Percentiles rank a stretch among this genome's conserved stretches.
Evolutionary conservation across 1,139 yeast species (phyloP).

Genomic region (Taiozyma sp.): DNA sequence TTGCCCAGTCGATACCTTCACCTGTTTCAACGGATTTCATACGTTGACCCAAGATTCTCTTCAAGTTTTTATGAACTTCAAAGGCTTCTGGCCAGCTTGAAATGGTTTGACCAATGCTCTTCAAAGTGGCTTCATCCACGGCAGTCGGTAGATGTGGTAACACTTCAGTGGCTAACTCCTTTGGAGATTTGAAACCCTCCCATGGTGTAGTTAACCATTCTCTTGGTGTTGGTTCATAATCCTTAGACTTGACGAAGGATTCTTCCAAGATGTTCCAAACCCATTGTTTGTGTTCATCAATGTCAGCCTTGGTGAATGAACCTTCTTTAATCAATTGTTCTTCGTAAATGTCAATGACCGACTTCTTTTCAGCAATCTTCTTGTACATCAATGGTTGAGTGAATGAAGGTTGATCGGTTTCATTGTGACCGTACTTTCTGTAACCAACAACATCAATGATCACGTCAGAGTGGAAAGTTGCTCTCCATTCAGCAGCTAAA

Average conservation of each 20-base stretch:
- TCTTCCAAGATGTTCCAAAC: conserved; percentile 94
- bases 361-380: conserved; percentile 80
- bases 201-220: conserved; percentile 99
- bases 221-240: conserved; percentile 85
- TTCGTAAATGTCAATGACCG: conserved; percentile 82
- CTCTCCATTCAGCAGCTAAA: conserved; percentile 98
- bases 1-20: conserved; percentile 97
- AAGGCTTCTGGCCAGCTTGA: conserved; percentile 87
- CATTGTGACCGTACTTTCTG: conserved; percentile 98
- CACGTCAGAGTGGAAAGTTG: conserved; percentile 92
- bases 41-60: conserved; percentile 87
- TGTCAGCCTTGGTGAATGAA: conserved; percentile 81
- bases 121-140: conserved; percentile 64
- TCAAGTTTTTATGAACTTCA: conserved; percentile 90
- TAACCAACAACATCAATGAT: conserved; percentile 96
- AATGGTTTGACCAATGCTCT: conserved; percentile 71
- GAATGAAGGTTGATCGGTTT: conserved; percentile 98
- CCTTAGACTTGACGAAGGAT: conserved; percentile 81
- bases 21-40: conserved; percentile 84
- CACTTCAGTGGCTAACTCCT: conserved; percentile 91
- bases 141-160: conserved; percentile 97
- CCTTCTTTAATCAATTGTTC: conserved; percentile 79
- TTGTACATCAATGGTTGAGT: conserved; percentile 98
- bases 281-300: conserved; percentile 96
- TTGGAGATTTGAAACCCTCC: conserved; percentile 98